phyloP scores from a whole-genome alignment of 1,284 basidiomycete genomes.

The Retiboletus flavoniger region DNA sequence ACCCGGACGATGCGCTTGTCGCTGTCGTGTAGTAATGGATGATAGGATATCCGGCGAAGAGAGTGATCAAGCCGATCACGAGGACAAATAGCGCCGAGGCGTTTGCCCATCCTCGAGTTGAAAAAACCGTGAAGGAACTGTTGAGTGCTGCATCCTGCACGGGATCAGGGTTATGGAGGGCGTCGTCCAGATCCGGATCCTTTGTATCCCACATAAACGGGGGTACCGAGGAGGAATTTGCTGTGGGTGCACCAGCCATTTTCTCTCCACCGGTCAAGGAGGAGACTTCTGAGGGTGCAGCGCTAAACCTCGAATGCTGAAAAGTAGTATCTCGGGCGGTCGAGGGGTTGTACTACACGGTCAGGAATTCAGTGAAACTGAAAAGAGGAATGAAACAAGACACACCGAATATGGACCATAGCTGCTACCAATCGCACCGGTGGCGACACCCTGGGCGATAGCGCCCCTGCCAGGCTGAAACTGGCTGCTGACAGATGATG shows the following conservation, averaged over 20 bases:
- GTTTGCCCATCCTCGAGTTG: slow-evolving; percentile 74
- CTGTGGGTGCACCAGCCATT: slow-evolving; percentile 24
- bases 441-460: slow-evolving; percentile 68
- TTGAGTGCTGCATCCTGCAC: slow-evolving; percentile 56
- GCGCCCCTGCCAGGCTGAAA: slow-evolving; percentile 47
- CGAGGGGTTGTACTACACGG: slow-evolving; percentile 57
- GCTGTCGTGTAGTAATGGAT: slow-evolving; percentile 50
- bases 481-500: slow-evolving; percentile 32
- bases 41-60: slow-evolving; percentile 82
- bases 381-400: slow-evolving; percentile 12
- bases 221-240: slow-evolving; percentile 49
- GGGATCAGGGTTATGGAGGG: slow-evolving; percentile 74
- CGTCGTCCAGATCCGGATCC: slow-evolving; percentile 76
- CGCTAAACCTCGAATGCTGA: slow-evolving; percentile 59
- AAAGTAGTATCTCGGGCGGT: slow-evolving; percentile 42
- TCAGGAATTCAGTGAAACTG: slow-evolving; percentile 1
- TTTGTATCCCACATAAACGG: slow-evolving; percentile 69
- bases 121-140: slow-evolving; percentile 61
- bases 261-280: slow-evolving; percentile 45
- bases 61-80: slow-evolving; percentile 56
- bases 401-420: slow-evolving; percentile 81
- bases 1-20: slow-evolving; percentile 43
- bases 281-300: slow-evolving; percentile 57
- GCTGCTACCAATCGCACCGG: slow-evolving; percentile 66
- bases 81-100: slow-evolving; percentile 59